A percentile compares a stretch with the other conserved stretches of the same genome.
These are phyloP conservation scores for Epichloe aotearoae DNA, from an alignment of 2,329 filamentous ascomycete genomes.

Conservation along the genomic window DNA sequence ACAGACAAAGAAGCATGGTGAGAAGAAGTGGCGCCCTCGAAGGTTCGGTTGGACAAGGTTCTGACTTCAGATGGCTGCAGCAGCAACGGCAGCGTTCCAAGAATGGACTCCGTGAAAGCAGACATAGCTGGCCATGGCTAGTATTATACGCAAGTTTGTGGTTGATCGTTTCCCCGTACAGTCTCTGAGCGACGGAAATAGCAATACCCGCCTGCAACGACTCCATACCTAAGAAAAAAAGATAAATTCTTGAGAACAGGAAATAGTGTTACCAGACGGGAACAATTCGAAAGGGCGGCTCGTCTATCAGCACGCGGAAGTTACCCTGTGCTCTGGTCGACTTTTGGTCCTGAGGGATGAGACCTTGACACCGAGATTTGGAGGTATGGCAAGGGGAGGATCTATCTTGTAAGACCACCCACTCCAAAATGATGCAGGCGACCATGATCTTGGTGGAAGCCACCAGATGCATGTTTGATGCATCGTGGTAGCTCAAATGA, in stretches of 20 bases:
- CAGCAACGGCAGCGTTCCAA: not conserved
- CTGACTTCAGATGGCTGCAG: not conserved
- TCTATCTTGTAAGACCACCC: not conserved
- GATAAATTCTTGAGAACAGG: not conserved
- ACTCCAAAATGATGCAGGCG: not conserved
- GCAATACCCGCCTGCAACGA: not conserved
- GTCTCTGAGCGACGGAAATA: not conserved
- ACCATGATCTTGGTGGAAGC: not conserved
- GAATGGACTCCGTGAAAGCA: not conserved
- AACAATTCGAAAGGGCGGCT: not conserved
- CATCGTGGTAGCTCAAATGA: not conserved
- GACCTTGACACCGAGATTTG: not conserved
- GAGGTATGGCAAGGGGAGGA: not conserved
- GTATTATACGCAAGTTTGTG: not conserved
- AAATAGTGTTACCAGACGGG: not conserved
- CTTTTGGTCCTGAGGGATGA: not conserved
- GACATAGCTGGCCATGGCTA: not conserved
- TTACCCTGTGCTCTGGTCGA: not conserved
- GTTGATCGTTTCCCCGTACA: not conserved
- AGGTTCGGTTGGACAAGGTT: not conserved
- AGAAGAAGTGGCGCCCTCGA: not conserved
- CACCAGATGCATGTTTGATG: not conserved
- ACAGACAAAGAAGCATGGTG: not conserved
- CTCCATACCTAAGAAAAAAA: not conserved
- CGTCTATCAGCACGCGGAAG: not conserved